Percentiles rank a stretch among this genome's conserved stretches.
Conservation (phyloP, 306 rosid species). For the Dryas octopetala region DNA sequence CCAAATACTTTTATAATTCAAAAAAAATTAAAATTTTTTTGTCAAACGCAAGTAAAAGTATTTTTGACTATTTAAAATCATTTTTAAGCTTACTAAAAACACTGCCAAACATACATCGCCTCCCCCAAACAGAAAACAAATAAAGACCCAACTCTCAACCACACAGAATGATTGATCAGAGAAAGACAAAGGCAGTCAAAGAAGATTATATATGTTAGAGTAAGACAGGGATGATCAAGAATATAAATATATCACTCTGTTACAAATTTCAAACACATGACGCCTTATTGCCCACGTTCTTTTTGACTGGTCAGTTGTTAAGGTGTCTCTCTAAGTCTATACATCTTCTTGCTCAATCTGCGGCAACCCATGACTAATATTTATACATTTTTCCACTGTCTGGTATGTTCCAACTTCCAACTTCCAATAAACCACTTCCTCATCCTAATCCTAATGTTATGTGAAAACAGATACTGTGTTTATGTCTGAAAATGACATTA, state of each 20-base stretch:
- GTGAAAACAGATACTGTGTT: too few relatives aligned
- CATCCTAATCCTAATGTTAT: not conserved
- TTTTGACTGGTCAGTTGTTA: slow-evolving; percentile 1
- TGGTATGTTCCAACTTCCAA: not conserved
- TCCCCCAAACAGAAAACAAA: slow-evolving; percentile 1
- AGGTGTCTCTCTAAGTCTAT: not conserved
- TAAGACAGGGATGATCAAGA: not conserved
- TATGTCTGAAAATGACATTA: too few relatives aligned
- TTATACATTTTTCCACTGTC: not conserved
- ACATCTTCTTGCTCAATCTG: slow-evolving; percentile 4
- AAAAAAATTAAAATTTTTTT: not conserved
- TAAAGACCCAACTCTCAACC: not conserved
- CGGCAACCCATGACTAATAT: slow-evolving; percentile 6
- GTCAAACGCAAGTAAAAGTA: too few relatives aligned
- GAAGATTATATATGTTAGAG: not conserved
- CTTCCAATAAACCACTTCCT: not conserved
- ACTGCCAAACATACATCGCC: not conserved
- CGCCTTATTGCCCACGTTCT: not conserved
- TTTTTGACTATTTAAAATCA: too few relatives aligned
- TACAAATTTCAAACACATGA: not conserved
- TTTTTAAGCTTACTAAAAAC: too few relatives aligned
- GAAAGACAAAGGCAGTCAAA: not conserved
- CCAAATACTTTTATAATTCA: too few relatives aligned
- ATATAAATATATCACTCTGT: not conserved
- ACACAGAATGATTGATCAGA: not conserved